Conservation (phyloP, 768 basidiomycete genomes). For the Neoboletus brunneissimus region DNA sequence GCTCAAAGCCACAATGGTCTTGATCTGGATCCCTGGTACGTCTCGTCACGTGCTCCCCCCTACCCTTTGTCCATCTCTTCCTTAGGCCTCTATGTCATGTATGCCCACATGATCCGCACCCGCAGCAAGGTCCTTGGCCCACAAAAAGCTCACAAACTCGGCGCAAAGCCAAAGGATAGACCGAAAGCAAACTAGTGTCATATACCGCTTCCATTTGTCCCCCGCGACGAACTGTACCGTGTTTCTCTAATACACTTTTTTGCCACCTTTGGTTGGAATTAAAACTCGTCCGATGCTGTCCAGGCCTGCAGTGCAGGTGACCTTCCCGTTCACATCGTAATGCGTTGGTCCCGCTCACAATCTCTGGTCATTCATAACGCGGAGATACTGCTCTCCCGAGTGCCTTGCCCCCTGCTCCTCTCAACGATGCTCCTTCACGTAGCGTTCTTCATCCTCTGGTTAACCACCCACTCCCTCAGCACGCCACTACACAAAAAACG, state of each 20-base stretch:
- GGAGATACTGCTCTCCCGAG: not conserved
- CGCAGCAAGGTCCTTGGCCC: constrained; percentile 51
- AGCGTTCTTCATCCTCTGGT: constrained; percentile 7
- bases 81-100: constrained; percentile 52
- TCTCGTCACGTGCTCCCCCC: not conserved
- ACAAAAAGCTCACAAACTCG: constrained; percentile 32
- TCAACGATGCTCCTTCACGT: constrained; percentile 12
- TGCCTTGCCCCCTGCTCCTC: not conserved
- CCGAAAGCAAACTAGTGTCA: constrained; percentile 17
- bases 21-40: constrained; percentile 88
- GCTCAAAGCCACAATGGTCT: constrained; percentile 57
- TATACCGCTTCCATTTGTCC: not conserved
- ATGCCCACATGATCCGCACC: constrained; percentile 58
- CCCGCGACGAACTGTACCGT: not conserved
- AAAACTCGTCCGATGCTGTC: not conserved
- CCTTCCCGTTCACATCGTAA: constrained; percentile 6
- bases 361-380: constrained; percentile 3
- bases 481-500: constrained; percentile 9
- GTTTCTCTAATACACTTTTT: constrained; percentile 23
- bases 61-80: not conserved
- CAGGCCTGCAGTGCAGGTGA: not conserved
- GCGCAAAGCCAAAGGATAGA: constrained; percentile 34
- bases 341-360: constrained; percentile 9
- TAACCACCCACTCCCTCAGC: constrained; percentile 4
- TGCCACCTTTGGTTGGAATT: constrained; percentile 3